Evolutionary conservation across 306 rosid species (phyloP), one percentile per base, ranked within the genome.

Genomic region (Sicyos edulis): DNA sequence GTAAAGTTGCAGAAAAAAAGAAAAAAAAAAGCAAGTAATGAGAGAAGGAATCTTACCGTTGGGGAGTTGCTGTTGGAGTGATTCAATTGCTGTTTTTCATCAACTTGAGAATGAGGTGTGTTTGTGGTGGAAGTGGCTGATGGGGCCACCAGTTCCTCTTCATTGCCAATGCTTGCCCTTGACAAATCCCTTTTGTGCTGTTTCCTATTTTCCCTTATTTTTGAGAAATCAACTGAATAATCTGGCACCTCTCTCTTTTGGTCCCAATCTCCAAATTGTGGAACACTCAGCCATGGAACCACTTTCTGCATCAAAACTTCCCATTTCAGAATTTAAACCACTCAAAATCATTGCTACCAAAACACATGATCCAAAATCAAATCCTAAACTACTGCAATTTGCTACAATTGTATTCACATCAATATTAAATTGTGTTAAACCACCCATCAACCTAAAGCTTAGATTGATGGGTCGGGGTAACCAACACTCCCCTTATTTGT

Each of bases 231-330:
- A 51, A 74, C 52, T 1, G 77, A 74, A 19, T 74, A 74, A 52
- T 74, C 77, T 8, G 77, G 77, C 9, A 74, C 71, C 37, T 17
- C 45, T 52, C 71, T 59, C 77, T 74, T 74, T 16, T 74, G 77
- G 4, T 74, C 77, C 77, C 77, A 74, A 50, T 61, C 77, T 16
- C 77, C 77, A 63, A 74, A 74, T 26, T 74, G 77, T 32, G 77
- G 77, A 10, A 74, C 77, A 3, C 71, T 34, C 32, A 74, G 32
- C 77, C 77, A 62, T 51, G 71, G 71, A 51, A 51, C 62, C 24
- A 24, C 68, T 74, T 74, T 62, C 77, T 74, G 52, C 70, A 63
- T 60, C 55, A 50, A 54, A 52, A 54, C 0, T 59, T 26, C 21
- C 63, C 13, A 57, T 57, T 21, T 22, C 63, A 22, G 4, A 21